Base-by-base conservation (phyloP, 1,139 yeast species). In the Kodamaea sp. region DNA sequence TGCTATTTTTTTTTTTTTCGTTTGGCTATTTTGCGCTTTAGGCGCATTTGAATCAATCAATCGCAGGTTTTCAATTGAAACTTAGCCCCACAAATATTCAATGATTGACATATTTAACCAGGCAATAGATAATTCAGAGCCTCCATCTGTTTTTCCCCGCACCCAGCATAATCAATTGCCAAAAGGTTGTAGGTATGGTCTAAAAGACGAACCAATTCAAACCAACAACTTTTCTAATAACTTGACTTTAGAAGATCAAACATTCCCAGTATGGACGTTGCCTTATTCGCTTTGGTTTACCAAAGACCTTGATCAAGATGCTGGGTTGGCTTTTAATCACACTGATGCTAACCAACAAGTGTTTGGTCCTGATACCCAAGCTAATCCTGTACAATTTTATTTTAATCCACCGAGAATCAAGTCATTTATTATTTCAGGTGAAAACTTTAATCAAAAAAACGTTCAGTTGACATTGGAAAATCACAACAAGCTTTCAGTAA, bases 391-490 rank as follows among this genome's bases (percentile, higher is more conserved):
- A 6, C 73, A 68, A 38, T 71, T 60, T 48, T 71, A 67, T 52
- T 71, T 70, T 54, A 70, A 70, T 39, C 77, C 77, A 0, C 75
- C 76, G 7, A 62, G 56, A 43, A 70, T 71, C 40, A 67, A 69
- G 51, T 69, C 73, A 28, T 66, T 69, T 50, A 70, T 67, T 6
- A 44, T 70, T 25, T 53, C 70, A 8, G 73, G 63, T 6, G 63
- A 55, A 12, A 58, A 59, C 6, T 57, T 69, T 38, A 42, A 39
- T 10, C 47, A 47, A 9, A 43, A 45, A 5, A 55, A 54, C 29
- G 49, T 57, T 0, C 47, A 47, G 9, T 53, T 68, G 31, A 35
- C 42, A 2, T 54, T 68, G 27, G 51, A 48, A 7, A 50, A 64
- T 35, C 70, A 63, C 42, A 43, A 53, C n/a, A 70, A 69, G 42